Evolutionary conservation across 2,329 filamentous ascomycete genomes (phyloP), one percentile per base, ranked within the genome.

Genomic region (Fusarium denticulatum): DNA sequence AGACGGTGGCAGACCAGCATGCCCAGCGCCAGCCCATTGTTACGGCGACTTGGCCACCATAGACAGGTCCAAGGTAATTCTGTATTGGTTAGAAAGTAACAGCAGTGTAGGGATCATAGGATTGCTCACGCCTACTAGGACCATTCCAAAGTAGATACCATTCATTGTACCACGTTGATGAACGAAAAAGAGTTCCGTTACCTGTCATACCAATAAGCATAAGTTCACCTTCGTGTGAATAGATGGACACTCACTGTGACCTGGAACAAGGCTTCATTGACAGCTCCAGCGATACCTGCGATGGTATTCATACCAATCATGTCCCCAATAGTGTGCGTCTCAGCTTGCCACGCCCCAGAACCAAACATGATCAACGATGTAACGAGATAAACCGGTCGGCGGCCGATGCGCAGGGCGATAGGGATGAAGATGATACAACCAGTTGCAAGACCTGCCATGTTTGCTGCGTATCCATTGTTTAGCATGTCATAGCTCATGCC

Each of bases 231-330:
- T 28, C 26, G 26, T 28, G 26, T 28, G 7, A 7, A 28, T 28
- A 7, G 26, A 28, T 28, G 26, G 26, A 28, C 26, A 4, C 65
- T 1, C 40, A 79, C 79, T 24, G 81, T 84, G 28, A 84, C 82
- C 53, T 83, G 80, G 7, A 79, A 79, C 15, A 82, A 79, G 3
- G 80, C 79, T 57, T 84, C 82, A 26, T 83, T 83, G 2, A 80
- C 80, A 2, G 81, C 79, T 14, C 81, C 82, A 7, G 81, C 81
- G 20, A 84, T 58, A 0, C 83, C 83, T 14, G 78, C 76, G 0
- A 81, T 62, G 0, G 75, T 30, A 28, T 79, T 79, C 30, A 65
- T 71, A 6, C 77, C 56, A 36, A 74, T 67, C 46, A 80, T 60
- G 6, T 80, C 76, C 3, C 69, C 49, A 7, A 57, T 36, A 1